Percentiles rank a stretch among this genome's conserved stretches.
Evolutionary conservation across 1,139 yeast genomes (phyloP).

Genomic region (Debaryomyces robertsiae): DNA sequence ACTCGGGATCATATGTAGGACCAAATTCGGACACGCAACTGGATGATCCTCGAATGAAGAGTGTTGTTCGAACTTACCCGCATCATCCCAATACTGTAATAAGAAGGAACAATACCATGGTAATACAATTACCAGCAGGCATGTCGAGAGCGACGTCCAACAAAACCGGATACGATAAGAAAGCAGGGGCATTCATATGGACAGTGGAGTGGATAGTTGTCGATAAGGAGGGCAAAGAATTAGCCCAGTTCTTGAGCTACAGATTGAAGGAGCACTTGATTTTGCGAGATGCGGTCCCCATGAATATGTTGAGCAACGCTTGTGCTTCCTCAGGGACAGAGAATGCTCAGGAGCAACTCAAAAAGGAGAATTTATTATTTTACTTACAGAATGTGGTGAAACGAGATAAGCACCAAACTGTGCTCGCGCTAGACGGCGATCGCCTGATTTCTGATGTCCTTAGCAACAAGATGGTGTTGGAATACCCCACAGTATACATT

Average conservation of each 20-base stretch:
- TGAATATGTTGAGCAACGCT: constrained; percentile 28
- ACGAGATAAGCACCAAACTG: constrained; percentile 17
- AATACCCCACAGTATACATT: constrained; percentile 72
- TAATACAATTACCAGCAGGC: constrained; percentile 63
- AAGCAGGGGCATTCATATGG: constrained; percentile 68
- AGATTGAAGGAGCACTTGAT: constrained; percentile 43
- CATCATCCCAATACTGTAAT: constrained; percentile 27
- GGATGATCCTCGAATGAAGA: constrained; percentile 28
- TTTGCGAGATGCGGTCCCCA: constrained; percentile 44
- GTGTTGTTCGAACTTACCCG: constrained; percentile 28
- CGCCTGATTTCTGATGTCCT: constrained; percentile 46
- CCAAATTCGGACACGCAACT: constrained; percentile 20
- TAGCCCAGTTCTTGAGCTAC: constrained; percentile 44
- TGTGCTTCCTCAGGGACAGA: constrained; percentile 9
- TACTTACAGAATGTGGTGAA: constrained; percentile 38
- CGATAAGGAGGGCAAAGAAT: constrained; percentile 25
- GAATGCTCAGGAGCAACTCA: constrained; percentile 13
- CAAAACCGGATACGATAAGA: constrained; percentile 74
- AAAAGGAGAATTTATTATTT: constrained; percentile 29
- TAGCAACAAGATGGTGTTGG: constrained; percentile 62
- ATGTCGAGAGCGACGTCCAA: constrained; percentile 72
- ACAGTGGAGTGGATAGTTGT: constrained; percentile 71
- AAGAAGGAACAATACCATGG: constrained; percentile 42
- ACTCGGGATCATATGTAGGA: no score
- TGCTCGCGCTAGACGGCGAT: constrained; percentile 26